A percentile compares a stretch with the other conserved stretches of the same genome.
Conservation (phyloP, 306 rosid genomes). For the Potentilla sterilis region DNA sequence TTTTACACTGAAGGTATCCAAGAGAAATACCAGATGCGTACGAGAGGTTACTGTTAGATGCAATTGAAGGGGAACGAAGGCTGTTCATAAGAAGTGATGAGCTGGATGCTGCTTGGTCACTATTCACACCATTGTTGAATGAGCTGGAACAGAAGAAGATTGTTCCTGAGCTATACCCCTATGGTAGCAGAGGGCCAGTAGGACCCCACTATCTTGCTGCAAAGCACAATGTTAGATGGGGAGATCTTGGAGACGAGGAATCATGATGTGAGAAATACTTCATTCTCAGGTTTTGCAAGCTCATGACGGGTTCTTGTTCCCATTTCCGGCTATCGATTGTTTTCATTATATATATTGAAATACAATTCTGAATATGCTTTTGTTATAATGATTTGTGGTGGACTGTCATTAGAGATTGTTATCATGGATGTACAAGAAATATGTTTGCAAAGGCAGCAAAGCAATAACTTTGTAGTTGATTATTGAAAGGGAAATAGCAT, state of each 20-base stretch:
- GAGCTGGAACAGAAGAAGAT: constrained; percentile 85
- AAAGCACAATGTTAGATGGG: constrained; percentile 86
- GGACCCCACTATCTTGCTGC: constrained; percentile 97
- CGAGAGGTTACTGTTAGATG: constrained; percentile 88
- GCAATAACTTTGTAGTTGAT: background rate
- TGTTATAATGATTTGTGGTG: background rate
- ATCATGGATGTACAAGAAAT: background rate
- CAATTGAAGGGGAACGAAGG: constrained; percentile 90
- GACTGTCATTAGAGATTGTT: background rate
- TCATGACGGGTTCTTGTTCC: background rate
- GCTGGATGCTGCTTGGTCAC: constrained; percentile 90
- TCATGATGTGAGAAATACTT: constrained; percentile 24
- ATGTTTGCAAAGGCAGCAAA: background rate
- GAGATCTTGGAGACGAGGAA: constrained; percentile 62
- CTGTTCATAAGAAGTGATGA: constrained; percentile 95
- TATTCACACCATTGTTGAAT: constrained; percentile 84
- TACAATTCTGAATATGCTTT: background rate
- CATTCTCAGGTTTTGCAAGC: background rate
- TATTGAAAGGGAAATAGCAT: background rate
- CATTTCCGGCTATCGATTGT: background rate
- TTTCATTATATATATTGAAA: background rate
- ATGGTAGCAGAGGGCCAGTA: constrained; percentile 93
- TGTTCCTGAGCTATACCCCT: constrained; percentile 90
- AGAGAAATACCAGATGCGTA: constrained; percentile 93
- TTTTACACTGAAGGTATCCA: constrained; percentile 57